Evolutionary conservation across 179 eudicot genomes (phyloP), one percentile per base, ranked within the genome.

Genomic region (Silene noctiflora): DNA sequence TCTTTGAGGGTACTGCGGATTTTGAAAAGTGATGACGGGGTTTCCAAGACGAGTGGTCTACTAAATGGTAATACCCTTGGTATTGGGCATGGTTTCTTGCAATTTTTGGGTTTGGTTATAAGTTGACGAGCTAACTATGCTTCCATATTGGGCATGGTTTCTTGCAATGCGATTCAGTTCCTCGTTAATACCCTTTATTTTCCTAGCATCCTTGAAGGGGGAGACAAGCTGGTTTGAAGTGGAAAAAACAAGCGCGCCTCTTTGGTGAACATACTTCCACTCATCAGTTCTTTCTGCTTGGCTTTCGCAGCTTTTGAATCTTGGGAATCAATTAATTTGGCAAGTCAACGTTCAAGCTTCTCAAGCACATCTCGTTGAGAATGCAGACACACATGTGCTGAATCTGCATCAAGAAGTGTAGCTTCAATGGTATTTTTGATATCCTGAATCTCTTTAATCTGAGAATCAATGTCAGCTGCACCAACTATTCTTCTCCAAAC

Each of bases 321-420:
- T 16, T 53, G 59, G n/a, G 17, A 53, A 53, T 53, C 59, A 1
- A 53, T 53, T 53, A 53, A 14, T 16, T 16, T 17, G 19, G 59
- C 59, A 53, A 53, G 59, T 53, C 19, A 20, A 3, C 6, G 7
- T 14, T 14, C 59, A 53, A 53, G 59, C 20, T 53, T 53, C 20
- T 53, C 20, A 10, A 13, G 19, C 19, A 53, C 59, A 6, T 53
- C 20, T 53, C 59, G 59, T 53, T 53, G 59, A 53, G 16, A 25
- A 33, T 72, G 46, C 53, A 17, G 72, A 33, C 55, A 71, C 13
- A 33, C 11, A 1, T 53, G 59, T 14, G 25, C 3, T 9, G 58
- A 9, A 22, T 64, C 25, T 21, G 80, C 76, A 64, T 78, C 76
- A 11, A 53, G 59, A 53, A 53, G 59, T 53, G n/a, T 53, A 53